Conservation (phyloP, 371 early-diverging fungal genomes). For the Mortierella sp. region DNA sequence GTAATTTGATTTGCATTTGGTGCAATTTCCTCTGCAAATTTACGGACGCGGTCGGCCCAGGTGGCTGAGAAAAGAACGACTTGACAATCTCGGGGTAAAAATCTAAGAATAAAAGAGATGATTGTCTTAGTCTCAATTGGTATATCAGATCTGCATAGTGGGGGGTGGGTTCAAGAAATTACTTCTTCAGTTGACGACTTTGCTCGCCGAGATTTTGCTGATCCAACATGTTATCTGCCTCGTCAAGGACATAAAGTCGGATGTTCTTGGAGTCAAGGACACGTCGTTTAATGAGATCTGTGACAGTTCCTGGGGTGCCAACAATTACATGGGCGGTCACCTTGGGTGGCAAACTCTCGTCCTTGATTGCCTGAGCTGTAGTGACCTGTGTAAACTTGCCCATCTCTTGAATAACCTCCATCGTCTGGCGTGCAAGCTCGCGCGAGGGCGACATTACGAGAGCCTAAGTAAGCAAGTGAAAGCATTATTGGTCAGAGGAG, state of each 20-base stretch:
- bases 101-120: slow-evolving; percentile 40
- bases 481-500: background rate
- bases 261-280: slow-evolving; percentile 69
- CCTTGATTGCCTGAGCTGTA: slow-evolving; percentile 79
- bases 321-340: slow-evolving; percentile 88
- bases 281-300: slow-evolving; percentile 74
- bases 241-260: slow-evolving; percentile 90
- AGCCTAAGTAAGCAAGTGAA: slow-evolving; percentile 75
- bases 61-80: slow-evolving; percentile 98
- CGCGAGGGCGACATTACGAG: slow-evolving; percentile 97
- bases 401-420: slow-evolving; percentile 92
- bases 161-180: too few relatives aligned
- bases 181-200: slow-evolving; percentile 83
- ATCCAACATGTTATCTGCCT: slow-evolving; percentile 97
- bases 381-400: slow-evolving; percentile 86
- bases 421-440: slow-evolving; percentile 97
- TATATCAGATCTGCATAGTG: too few relatives aligned
- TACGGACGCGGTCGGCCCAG: slow-evolving; percentile 85
- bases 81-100: slow-evolving; percentile 79
- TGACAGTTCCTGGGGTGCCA: slow-evolving; percentile 97
- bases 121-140: background rate
- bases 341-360: slow-evolving; percentile 68
- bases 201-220: slow-evolving; percentile 91
- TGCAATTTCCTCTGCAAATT: slow-evolving; percentile 83
- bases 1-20: slow-evolving; percentile 90